phyloP scores from a whole-genome alignment of 345 rosid species.

The Euphorbia pulcherrima region DNA sequence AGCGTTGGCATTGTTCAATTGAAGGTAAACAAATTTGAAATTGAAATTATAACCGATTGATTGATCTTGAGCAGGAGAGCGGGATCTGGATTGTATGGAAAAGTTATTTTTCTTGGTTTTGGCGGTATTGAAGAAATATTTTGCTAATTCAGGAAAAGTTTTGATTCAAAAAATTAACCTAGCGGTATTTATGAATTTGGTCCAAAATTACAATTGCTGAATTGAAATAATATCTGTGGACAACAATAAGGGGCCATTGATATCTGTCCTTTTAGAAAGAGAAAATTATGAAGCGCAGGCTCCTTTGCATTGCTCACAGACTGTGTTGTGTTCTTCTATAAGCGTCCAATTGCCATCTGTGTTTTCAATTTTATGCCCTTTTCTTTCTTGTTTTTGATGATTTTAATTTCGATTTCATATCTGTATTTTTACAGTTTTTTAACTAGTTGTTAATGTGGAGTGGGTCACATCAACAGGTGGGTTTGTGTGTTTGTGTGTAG shows the following conservation, averaged over 20 bases:
- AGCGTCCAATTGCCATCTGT: not conserved
- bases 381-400: slow-evolving; percentile 1
- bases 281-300: no score
- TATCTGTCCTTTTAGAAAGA: no score
- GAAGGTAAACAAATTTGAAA: slow-evolving; percentile 73
- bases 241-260: slow-evolving; percentile 26
- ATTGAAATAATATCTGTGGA: slow-evolving; percentile 5
- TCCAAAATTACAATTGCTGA: slow-evolving; percentile 20
- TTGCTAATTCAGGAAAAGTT: no score
- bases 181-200: no score
- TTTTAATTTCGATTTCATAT: not conserved
- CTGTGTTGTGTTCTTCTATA: slow-evolving; percentile 8
- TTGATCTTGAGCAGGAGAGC: no score
- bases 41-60: not conserved
- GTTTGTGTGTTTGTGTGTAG: slow-evolving; percentile 10
- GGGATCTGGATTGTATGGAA: no score
- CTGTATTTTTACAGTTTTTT: slow-evolving; percentile 39
- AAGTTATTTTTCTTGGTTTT: slow-evolving; percentile 3
- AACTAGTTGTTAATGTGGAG: slow-evolving; percentile 76
- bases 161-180: no score
- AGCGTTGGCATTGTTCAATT: slow-evolving; percentile 78
- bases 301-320: no score
- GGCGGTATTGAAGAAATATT: no score
- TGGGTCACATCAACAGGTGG: slow-evolving; percentile 99
- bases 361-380: slow-evolving; percentile 15